Evolutionary conservation across 768 basidiomycete species (phyloP), one percentile per base, ranked within the genome.

Genomic region (Sarcomyxa edulis): DNA sequence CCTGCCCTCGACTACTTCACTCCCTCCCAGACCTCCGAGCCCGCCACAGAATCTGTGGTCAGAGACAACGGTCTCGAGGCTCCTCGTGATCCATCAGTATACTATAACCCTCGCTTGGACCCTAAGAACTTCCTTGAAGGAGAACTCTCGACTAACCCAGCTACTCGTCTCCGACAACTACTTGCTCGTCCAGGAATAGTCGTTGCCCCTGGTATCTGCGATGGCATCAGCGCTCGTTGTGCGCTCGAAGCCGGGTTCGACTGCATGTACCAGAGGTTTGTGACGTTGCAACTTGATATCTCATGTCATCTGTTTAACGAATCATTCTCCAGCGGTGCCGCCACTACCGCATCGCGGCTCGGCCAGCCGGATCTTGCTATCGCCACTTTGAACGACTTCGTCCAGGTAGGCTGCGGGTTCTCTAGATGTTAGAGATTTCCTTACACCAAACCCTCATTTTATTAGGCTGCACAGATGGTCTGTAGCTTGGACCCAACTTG

Each of bases 341-440:
- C 84, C 9, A 88, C 85, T 1, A 87, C 84, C 9, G 85, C 85
- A 27, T 86, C 85, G 1, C 74, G 84, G 11, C 66, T 87, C 16
- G 84, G 84, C 12, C 77, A 78, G 51, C 84, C 84, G n/a, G 84
- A 87, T 55, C 65, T 87, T 28, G 84, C 82, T 18, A 84, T 87
- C 47, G 82, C 84, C 3, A 85, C 83, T 19, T 51, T 85, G 50
- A 85, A 84, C 47, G 84, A 87, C 50, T 87, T 87, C 43, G 81
- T 81, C 18, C 73, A 72, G 54, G 76, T 74, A 31, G 12, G 36
- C n/a, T 15, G 28, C 31, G 40, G 31, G 7, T 21, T 16, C 31
- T 38, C 25, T 31, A 6, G 30, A 30, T 20, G 29, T 31, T 18
- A n/a, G 18, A 18, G 30, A 54, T 1, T 75, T 72, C 59, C 68